Conservation (phyloP, 1,284 basidiomycete genomes). For the Butyriboletus pseudospeciosus region DNA sequence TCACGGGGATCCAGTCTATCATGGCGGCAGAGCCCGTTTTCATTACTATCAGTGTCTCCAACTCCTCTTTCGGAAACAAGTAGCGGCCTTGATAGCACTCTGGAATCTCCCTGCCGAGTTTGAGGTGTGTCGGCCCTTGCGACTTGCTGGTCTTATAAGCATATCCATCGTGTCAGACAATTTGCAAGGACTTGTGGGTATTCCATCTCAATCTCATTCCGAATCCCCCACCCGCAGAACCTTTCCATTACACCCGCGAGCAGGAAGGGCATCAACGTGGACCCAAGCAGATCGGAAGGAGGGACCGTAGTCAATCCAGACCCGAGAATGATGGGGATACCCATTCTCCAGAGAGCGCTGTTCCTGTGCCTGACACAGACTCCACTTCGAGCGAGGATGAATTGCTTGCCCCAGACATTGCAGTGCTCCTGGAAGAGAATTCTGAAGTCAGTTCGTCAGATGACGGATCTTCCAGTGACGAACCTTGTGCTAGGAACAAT, state of each 20-base stretch:
- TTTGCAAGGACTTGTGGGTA: conserved; percentile 80
- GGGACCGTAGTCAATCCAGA: neutral
- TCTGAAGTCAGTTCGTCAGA: conserved; percentile 49
- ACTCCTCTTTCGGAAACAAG: conserved; percentile 71
- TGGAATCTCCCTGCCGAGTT: conserved; percentile 77
- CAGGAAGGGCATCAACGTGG: conserved; percentile 18
- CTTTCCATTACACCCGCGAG: conserved; percentile 46
- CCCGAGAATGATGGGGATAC: conserved; percentile 15
- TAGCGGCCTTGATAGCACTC: conserved; percentile 53
- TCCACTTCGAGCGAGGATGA: conserved; percentile 27
- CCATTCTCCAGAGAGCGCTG: neutral
- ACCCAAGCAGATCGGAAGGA: conserved; percentile 12
- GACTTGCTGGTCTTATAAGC: neutral
- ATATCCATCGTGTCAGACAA: conserved; percentile 42
- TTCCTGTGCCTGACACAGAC: conserved; percentile 1
- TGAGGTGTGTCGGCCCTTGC: conserved; percentile 52
- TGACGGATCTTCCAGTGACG: conserved; percentile 33
- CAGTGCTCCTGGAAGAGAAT: conserved; percentile 50
- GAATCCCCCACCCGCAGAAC: conserved; percentile 58
- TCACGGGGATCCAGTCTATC: conserved; percentile 57
- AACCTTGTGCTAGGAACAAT: conserved; percentile 14
- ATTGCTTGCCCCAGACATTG: conserved; percentile 45
- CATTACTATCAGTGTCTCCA: conserved; percentile 81
- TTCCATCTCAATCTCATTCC: conserved; percentile 66
- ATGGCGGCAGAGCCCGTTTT: conserved; percentile 69